These are phyloP conservation scores for Naematelia aurantialba DNA, from an alignment of 768 basidiomycete species.

Conservation along the genomic window DNA sequence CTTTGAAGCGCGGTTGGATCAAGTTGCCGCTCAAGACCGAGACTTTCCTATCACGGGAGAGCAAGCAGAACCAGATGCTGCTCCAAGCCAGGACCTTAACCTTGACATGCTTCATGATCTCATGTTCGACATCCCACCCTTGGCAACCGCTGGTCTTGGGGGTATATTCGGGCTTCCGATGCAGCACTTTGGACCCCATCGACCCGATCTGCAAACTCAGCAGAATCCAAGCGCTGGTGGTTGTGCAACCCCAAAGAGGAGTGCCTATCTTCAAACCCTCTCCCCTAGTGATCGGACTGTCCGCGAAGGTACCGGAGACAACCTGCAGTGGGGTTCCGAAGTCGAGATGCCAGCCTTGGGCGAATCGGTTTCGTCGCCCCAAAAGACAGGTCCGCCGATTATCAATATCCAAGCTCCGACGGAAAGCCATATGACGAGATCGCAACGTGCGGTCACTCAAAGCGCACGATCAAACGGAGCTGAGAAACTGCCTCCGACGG, in stretches of 20 bases:
- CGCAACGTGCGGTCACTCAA: conserved; percentile 10
- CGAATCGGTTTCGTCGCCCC: conserved; percentile 18
- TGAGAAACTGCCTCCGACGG: not conserved
- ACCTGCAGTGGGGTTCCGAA: conserved; percentile 38
- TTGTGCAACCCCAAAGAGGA: conserved; percentile 3
- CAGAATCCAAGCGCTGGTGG: not conserved
- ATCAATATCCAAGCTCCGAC: conserved; percentile 48
- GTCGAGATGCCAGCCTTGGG: conserved; percentile 37
- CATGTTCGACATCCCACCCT: conserved; percentile 25
- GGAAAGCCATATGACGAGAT: conserved; percentile 27
- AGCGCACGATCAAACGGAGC: conserved; percentile 6
- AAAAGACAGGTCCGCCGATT: conserved; percentile 22
- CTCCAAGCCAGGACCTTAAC: conserved; percentile 17
- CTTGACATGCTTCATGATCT: conserved; percentile 35
- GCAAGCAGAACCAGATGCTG: conserved; percentile 2
- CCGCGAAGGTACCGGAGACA: conserved; percentile 10
- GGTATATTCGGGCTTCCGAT: not conserved
- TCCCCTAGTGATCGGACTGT: not conserved
- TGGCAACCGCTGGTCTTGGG: conserved; percentile 1
- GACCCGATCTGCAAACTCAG: not conserved
- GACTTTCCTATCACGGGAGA: not conserved
- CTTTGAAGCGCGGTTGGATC: conserved; percentile 32
- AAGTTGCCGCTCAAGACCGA: not conserved
- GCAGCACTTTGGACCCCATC: not conserved
- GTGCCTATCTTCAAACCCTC: not conserved